These are phyloP conservation scores for Umbellularia californica DNA, from an alignment of 164 flowering plant species.

Conservation along the genomic window DNA sequence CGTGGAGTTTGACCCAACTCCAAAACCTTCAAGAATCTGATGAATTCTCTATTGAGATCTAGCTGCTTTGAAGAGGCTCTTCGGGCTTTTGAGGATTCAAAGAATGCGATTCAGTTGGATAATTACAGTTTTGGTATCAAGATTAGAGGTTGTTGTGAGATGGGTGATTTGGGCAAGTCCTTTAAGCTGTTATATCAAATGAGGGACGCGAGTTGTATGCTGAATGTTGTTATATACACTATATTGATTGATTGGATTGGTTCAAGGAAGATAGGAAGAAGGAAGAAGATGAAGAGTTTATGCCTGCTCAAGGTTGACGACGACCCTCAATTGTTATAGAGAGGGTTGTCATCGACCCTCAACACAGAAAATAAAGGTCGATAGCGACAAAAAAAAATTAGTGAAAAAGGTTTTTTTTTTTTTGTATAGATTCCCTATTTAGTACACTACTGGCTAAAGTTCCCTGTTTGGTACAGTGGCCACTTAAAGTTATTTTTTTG, in stretches of 20 bases:
- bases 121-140: constrained; percentile 58
- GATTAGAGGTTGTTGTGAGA: constrained; percentile 58
- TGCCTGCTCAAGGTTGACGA: no score
- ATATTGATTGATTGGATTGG: constrained; percentile 58
- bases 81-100: constrained; percentile 31
- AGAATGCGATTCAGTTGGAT: constrained; percentile 32
- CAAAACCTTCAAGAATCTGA: constrained; percentile 37
- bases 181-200: constrained; percentile 38
- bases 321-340: no score
- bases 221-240: constrained; percentile 59
- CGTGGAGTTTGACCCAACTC: constrained; percentile 32
- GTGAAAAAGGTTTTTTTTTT: no score
- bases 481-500: no score
- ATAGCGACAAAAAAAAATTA: no score
- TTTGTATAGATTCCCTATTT: no score
- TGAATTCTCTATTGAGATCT: constrained; percentile 32
- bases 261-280: no score
- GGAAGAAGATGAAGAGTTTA: no score
- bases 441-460: no score
- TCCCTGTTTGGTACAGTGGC: no score
- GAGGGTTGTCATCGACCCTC: no score
- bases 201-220: constrained; percentile 35
- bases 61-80: constrained; percentile 36
- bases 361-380: no score
- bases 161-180: constrained; percentile 44